Percentiles rank a stretch among this genome's conserved stretches.
Evolutionary conservation across 441 rosid genomes (phyloP).

Genomic region (Eutrema salsugineum): DNA sequence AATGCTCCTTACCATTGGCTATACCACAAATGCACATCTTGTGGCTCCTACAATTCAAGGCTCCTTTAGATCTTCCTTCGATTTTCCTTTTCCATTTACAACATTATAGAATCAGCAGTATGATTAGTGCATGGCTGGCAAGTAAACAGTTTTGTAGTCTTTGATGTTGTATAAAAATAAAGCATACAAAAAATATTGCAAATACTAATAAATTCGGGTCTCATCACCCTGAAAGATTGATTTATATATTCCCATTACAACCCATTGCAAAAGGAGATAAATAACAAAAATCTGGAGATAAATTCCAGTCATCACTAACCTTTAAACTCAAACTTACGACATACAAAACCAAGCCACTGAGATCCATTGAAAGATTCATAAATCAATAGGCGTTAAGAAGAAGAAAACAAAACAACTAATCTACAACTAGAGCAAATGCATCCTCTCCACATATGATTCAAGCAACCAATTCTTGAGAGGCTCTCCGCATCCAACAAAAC

Average conservation of each 20-base stretch:
- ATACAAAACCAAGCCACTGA: slow-evolving; percentile 8
- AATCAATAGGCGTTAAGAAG: not conserved
- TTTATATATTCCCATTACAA: slow-evolving; percentile 10
- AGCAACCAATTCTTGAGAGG: slow-evolving; percentile 74
- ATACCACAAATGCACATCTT: slow-evolving; percentile 68
- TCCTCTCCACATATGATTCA: slow-evolving; percentile 81
- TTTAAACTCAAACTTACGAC: not conserved
- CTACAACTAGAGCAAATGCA: slow-evolving; percentile 73
- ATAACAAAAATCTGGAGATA: slow-evolving; percentile 17
- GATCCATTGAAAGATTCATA: not conserved
- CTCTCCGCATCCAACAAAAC: slow-evolving; percentile 85
- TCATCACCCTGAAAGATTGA: slow-evolving; percentile 21
- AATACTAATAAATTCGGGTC: slow-evolving; percentile 16
- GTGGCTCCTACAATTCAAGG: slow-evolving; percentile 85
- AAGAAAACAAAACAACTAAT: not conserved
- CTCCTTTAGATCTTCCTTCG: slow-evolving; percentile 36
- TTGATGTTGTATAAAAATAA: slow-evolving; percentile 23
- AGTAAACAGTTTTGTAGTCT: slow-evolving; percentile 18
- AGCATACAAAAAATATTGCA: not conserved
- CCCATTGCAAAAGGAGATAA: slow-evolving; percentile 1
- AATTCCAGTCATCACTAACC: slow-evolving; percentile 11
- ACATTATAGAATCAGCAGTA: not conserved
- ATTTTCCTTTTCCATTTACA: not conserved
- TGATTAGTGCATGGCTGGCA: not conserved
- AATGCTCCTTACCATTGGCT: slow-evolving; percentile 72